Percentiles rank a stretch among this genome's conserved stretches.
Conservation (phyloP, 768 basidiomycete genomes). For the Exsudoporus frostii region DNA sequence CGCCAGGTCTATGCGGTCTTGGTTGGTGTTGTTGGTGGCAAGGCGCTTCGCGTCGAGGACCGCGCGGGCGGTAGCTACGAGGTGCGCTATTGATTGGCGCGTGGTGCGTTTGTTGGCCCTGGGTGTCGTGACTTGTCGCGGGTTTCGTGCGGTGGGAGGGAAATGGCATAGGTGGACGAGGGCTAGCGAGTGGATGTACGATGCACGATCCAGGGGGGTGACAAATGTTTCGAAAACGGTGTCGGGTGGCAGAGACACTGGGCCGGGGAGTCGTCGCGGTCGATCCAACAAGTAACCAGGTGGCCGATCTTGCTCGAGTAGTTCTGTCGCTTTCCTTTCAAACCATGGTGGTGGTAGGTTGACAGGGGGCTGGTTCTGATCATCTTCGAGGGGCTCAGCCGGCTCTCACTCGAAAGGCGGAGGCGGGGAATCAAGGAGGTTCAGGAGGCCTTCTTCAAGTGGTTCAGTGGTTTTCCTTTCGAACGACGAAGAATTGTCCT, state of each 20-base stretch:
- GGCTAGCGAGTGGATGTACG: not conserved
- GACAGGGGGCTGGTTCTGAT: not conserved
- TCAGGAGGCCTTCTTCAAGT: not conserved
- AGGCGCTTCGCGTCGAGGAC: not conserved
- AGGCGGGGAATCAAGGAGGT: not conserved
- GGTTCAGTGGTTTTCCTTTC: not conserved
- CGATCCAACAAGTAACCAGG: not conserved
- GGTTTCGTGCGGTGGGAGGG: not conserved
- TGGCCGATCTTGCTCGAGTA: not conserved
- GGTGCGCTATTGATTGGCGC: too few relatives aligned
- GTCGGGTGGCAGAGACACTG: not conserved
- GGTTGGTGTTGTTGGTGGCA: not conserved
- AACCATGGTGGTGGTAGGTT: not conserved
- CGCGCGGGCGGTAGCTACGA: not conserved
- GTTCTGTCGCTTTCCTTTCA: not conserved
- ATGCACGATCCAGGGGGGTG: not conserved
- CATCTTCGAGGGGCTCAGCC: not conserved
- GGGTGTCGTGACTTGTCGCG: not conserved
- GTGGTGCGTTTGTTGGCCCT: not conserved
- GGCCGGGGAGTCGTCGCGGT: not conserved
- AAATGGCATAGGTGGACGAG: slow-evolving; percentile 9
- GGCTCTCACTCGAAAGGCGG: not conserved
- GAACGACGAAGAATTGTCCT: not conserved
- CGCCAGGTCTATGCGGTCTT: too few relatives aligned
- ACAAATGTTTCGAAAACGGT: not conserved